These are phyloP conservation scores for Erodium trifolium DNA, from an alignment of 441 rosid genomes.

Conservation along the genomic window DNA sequence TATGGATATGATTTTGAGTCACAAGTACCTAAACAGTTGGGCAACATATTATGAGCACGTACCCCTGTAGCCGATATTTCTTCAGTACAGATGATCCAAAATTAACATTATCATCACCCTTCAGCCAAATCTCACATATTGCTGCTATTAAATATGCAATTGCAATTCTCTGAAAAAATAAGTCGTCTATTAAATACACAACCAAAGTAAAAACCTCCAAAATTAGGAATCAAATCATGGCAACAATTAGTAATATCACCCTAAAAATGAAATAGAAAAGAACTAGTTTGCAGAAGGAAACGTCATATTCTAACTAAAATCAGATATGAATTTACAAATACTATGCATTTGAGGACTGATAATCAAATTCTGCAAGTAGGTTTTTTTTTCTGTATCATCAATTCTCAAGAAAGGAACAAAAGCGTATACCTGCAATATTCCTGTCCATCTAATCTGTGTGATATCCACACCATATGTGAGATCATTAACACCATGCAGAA, in stretches of 20 bases:
- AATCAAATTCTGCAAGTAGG: neutral
- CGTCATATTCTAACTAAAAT: too few relatives aligned
- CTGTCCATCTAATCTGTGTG: slow-evolving; percentile 54
- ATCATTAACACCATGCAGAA: slow-evolving; percentile 54
- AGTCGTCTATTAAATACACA: neutral
- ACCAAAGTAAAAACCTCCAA: neutral
- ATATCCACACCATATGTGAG: slow-evolving; percentile 60
- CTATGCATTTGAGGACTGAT: neutral
- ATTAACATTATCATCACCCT: slow-evolving; percentile 2
- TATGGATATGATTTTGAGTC: too few relatives aligned
- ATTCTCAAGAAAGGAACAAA: neutral
- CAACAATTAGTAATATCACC: neutral
- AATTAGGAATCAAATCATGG: neutral
- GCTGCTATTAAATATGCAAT: slow-evolving; percentile 4
- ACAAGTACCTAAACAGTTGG: neutral
- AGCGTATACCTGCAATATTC: slow-evolving; percentile 59
- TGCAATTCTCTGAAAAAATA: slow-evolving; percentile 1
- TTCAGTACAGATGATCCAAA: slow-evolving; percentile 1
- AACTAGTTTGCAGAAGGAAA: neutral
- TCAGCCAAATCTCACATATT: slow-evolving; percentile 10
- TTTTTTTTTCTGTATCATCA: neutral
- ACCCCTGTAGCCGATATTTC: slow-evolving; percentile 1
- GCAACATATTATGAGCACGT: neutral
- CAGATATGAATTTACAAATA: too few relatives aligned
- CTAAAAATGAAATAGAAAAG: neutral